phyloP scores from a whole-genome alignment of 2,329 filamentous ascomycete species.

The Scedosporium apiospermum region DNA sequence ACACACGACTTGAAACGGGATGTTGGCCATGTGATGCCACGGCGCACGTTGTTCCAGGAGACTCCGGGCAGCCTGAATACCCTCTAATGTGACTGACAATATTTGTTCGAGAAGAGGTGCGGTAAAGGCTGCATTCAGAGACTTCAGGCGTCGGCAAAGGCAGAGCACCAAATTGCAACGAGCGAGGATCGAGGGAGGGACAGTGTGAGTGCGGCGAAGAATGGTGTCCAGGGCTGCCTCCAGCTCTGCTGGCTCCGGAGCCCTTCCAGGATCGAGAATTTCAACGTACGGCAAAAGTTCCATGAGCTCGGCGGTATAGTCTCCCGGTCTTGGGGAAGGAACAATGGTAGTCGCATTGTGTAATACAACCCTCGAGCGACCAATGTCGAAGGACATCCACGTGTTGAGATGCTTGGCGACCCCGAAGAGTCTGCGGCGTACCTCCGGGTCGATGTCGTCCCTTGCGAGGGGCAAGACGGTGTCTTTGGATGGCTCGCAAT shows the following conservation, averaged over 20 bases:
- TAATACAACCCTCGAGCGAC: conserved; percentile 39
- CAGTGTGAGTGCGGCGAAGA: conserved; percentile 27
- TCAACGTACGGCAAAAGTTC: conserved; percentile 42
- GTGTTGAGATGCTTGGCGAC: conserved; percentile 48
- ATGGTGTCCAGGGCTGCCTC: conserved; percentile 30
- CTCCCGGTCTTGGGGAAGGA: conserved; percentile 25
- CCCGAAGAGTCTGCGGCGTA: conserved; percentile 32
- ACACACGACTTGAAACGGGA: conserved; percentile 50
- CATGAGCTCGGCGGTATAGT: conserved; percentile 38
- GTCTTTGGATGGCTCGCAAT: conserved; percentile 24
- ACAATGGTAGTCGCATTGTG: conserved; percentile 33
- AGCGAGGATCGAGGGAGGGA: conserved; percentile 32
- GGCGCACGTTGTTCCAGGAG: conserved; percentile 35
- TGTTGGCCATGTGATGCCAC: conserved; percentile 52
- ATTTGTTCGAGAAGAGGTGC: conserved; percentile 33
- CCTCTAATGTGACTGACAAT: conserved; percentile 32
- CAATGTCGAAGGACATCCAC: conserved; percentile 51
- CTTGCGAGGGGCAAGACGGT: conserved; percentile 10
- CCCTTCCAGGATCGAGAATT: conserved; percentile 41
- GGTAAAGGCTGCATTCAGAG: conserved; percentile 36
- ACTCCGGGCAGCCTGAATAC: conserved; percentile 34
- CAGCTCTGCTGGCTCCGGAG: conserved; percentile 29
- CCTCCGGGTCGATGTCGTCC: conserved; percentile 24
- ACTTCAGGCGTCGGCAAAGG: conserved; percentile 43
- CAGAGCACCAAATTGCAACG: conserved; percentile 48